Evolutionary conservation across 106 monocot species (phyloP).

Genomic region (Amphibolis antarctica): DNA sequence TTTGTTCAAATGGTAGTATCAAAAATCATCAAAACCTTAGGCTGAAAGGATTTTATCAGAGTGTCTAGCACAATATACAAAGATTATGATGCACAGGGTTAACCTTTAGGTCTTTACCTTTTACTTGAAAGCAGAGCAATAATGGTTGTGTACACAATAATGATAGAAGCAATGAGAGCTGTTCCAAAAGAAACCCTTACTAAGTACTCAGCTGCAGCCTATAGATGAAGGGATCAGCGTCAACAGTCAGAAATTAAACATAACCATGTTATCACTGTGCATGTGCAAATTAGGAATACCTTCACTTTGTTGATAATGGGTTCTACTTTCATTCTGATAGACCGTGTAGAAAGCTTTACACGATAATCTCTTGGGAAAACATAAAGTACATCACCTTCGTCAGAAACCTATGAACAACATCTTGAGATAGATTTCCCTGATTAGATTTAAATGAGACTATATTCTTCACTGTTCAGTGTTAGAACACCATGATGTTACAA

Average conservation of each 20-base stretch:
- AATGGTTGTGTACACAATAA: conserved; percentile 93
- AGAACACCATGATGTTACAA: too few species aligned
- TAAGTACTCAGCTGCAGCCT: conserved; percentile 68
- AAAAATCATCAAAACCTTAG: too few species aligned
- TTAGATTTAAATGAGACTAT: background rate
- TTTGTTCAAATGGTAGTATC: background rate
- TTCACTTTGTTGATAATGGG: conserved; percentile 77
- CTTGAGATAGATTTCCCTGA: conserved; percentile 33
- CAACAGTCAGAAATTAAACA: background rate
- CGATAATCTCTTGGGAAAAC: conserved; percentile 80
- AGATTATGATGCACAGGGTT: too few species aligned
- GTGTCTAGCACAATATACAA: too few species aligned
- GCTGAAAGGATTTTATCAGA: too few species aligned
- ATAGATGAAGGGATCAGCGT: conserved; percentile 6
- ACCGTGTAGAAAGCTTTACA: conserved; percentile 62
- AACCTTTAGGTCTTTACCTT: conserved; percentile 30
- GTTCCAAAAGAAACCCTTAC: conserved; percentile 95
- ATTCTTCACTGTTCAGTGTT: background rate
- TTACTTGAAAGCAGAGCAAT: conserved; percentile 83
- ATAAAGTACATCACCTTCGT: conserved; percentile 97
- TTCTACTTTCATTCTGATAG: conserved; percentile 84
- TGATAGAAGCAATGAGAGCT: conserved; percentile 81
- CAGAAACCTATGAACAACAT: conserved; percentile 83
- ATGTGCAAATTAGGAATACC: conserved; percentile 24
- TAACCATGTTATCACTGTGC: background rate